Base-by-base conservation (phyloP, 768 basidiomycete species). In the Boletus bicolor region DNA sequence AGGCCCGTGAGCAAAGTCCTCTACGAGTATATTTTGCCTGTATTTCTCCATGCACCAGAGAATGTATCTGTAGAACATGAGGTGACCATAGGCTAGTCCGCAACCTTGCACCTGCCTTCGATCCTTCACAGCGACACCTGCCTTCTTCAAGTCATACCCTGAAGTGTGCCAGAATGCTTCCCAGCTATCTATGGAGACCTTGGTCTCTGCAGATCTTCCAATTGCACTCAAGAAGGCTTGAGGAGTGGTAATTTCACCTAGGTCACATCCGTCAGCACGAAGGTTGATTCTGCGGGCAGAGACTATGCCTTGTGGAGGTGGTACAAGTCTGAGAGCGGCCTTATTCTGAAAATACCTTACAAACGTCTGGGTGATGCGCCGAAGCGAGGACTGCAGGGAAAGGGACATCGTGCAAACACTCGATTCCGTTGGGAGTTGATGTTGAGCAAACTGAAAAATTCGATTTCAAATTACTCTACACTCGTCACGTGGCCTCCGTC, bases 21-120 rank as follows among this genome's bases (percentile, higher is more conserved):
- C 66, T 3, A 88, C 75, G 1, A 82, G 73, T 28, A 75, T 63
- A 1, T 82, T 84, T 50, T 75, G 74, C 26, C 89, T 79, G 69
- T 79, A 93, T 66, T 90, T 92, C 66, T 89, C 83, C 84, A 91
- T 84, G 62, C 85, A 85, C 91, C 90, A 92, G 8, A 92, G 73
- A 54, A 92, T 82, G 64, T 93, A 93, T 66, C 91, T 93, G 61
- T 15, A 43, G 9, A 44, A 45, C 51, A 58, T 57, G 45, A 56
- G 43, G 36, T 52, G 15, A 52, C 39, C 51, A 35, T 44, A 54
- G 19, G 42, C 38, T 42, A 12, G 35, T 19, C 51, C 42, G n/a
- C 35, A 15, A 35, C 34, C 6, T 28, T 36, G 24, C 32, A 73
- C 82, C 53, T 62, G 86, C 91, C 85, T 83, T 65, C 91, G 79